Conservation (phyloP, 2,329 filamentous ascomycete genomes). For the Coniochaeta ligniaria region DNA sequence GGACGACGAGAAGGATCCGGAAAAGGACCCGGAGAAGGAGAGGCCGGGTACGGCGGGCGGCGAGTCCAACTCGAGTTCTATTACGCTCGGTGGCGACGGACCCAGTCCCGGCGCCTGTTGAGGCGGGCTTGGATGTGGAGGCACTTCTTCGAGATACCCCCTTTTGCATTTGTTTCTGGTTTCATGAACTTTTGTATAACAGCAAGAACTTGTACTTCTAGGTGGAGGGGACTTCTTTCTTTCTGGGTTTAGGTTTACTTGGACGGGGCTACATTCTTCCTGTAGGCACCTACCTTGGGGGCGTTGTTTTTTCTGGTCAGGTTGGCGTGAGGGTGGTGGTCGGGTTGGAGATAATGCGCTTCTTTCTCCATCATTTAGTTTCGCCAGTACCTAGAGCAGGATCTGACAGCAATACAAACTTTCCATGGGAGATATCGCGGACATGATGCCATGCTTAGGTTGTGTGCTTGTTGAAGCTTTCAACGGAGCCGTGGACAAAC, state of each 20-base stretch:
- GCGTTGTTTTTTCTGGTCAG: background rate
- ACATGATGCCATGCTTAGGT: background rate
- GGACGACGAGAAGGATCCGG: conserved; percentile 13
- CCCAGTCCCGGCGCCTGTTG: background rate
- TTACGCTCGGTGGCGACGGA: background rate
- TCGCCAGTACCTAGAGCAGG: background rate
- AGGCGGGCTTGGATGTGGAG: background rate
- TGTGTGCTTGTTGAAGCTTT: background rate
- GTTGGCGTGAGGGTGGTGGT: background rate
- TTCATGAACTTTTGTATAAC: background rate
- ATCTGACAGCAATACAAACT: background rate
- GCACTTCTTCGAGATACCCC: background rate
- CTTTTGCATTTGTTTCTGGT: background rate
- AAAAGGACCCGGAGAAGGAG: conserved; percentile 10
- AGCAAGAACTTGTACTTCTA: background rate
- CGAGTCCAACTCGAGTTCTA: conserved; percentile 6
- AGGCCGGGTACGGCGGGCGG: conserved; percentile 15
- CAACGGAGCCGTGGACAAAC: too few species aligned
- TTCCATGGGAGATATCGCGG: background rate
- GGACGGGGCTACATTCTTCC: background rate
- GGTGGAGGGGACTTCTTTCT: background rate
- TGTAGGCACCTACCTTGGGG: background rate
- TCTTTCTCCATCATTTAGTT: background rate
- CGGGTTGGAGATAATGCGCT: background rate
- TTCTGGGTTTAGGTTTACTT: background rate